phyloP scores from a whole-genome alignment of 78 protist genomes.

The Dictyostelium brefeldianum region DNA sequence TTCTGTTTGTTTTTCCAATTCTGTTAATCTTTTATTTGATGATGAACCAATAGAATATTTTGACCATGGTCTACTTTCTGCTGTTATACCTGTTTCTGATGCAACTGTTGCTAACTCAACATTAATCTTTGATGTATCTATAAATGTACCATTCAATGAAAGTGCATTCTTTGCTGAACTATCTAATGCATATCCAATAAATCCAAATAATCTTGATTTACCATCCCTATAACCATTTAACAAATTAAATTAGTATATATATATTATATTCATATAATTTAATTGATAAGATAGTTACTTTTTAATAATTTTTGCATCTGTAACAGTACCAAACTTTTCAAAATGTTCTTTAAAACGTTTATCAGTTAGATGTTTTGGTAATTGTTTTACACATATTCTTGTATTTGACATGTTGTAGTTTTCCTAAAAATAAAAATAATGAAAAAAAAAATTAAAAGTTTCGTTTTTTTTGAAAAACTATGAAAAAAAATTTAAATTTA shows the following conservation, averaged over 20 bases:
- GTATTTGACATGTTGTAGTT: too few species aligned
- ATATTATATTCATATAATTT: not conserved
- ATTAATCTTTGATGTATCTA: constrained; percentile 90
- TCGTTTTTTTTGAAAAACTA: not conserved
- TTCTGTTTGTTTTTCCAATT: constrained; percentile 15
- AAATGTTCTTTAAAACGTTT: constrained; percentile 70
- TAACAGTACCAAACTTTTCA: constrained; percentile 50
- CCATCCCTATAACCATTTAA: constrained; percentile 82
- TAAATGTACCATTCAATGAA: constrained; percentile 85
- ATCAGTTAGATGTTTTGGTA: constrained; percentile 80
- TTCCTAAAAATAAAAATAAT: too few species aligned
- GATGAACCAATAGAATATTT: constrained; percentile 86
- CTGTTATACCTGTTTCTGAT: not conserved
- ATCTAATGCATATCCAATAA: constrained; percentile 92
- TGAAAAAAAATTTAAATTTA: too few species aligned
- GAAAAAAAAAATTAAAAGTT: not conserved
- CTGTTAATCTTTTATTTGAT: constrained; percentile 33
- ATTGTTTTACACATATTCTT: constrained; percentile 66
- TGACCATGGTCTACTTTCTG: constrained; percentile 87
- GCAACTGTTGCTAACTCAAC: constrained; percentile 88
- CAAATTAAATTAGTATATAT: not conserved
- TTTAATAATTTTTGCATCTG: constrained; percentile 75
- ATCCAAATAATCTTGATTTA: constrained; percentile 93
- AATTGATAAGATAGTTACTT: constrained; percentile 17
- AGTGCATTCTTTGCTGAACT: constrained; percentile 90